Evolutionary conservation across 129 eudicot genomes (phyloP).

Genomic region (Logfia minima): DNA sequence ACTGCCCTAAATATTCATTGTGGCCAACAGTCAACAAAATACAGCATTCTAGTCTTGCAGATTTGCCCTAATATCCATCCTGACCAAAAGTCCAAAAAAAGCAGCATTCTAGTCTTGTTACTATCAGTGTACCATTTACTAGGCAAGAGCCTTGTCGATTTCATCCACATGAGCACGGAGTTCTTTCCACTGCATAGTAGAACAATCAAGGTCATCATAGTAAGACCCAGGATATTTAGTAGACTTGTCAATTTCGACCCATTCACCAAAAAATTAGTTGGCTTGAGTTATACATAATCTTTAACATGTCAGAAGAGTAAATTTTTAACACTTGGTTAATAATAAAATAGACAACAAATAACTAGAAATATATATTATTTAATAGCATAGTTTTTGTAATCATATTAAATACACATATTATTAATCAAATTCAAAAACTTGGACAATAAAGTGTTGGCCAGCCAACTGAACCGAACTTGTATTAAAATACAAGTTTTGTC

Average conservation of each 20-base stretch:
- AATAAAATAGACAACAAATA: neutral
- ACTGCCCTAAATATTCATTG: neutral
- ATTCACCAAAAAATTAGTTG: neutral
- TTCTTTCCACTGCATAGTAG: constrained; percentile 58
- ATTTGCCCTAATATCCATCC: neutral
- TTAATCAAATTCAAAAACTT: too few species aligned
- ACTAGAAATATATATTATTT: too few species aligned
- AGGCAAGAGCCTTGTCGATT: constrained; percentile 66
- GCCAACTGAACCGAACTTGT: too few species aligned
- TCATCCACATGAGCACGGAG: constrained; percentile 68
- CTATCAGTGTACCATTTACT: constrained; percentile 21
- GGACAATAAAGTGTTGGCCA: too few species aligned
- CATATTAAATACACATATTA: too few species aligned
- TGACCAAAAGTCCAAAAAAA: neutral
- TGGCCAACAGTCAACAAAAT: neutral
- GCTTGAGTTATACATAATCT: neutral
- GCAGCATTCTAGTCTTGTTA: constrained; percentile 15
- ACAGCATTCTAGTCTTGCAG: neutral
- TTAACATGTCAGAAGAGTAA: neutral
- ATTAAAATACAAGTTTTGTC: neutral
- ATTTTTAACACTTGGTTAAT: neutral
- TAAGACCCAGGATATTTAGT: neutral
- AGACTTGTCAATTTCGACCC: neutral
- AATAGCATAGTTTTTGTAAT: too few species aligned
- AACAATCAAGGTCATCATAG: neutral